A percentile compares a stretch with the other conserved stretches of the same genome.
Evolutionary conservation across 306 rosid species (phyloP).

Genomic region (Pyrus betulifolia): DNA sequence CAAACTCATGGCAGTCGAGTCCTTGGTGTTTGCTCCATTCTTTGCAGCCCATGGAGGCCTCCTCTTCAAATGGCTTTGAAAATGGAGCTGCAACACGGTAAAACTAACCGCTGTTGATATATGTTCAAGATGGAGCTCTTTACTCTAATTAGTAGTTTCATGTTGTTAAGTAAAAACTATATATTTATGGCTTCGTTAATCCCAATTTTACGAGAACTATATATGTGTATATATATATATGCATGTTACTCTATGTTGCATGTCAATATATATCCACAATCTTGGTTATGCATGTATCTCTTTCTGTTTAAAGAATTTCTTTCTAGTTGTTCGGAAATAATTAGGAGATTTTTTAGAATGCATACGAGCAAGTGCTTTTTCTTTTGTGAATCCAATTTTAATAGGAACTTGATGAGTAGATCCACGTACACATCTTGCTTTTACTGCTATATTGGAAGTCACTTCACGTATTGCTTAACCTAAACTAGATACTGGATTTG

Average conservation of each 20-base stretch:
- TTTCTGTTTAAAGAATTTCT: too few species aligned
- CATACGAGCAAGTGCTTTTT: too few species aligned
- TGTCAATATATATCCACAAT: background rate
- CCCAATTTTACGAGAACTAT: background rate
- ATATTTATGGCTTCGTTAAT: background rate
- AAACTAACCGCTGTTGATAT: background rate
- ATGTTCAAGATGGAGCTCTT: background rate
- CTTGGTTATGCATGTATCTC: too few species aligned
- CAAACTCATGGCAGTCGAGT: constrained; percentile 59
- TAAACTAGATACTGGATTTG: too few species aligned
- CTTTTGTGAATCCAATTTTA: too few species aligned
- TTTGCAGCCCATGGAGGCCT: constrained; percentile 63
- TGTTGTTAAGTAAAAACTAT: background rate
- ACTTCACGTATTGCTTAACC: too few species aligned
- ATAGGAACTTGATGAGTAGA: too few species aligned
- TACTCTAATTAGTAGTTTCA: background rate
- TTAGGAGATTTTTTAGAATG: too few species aligned
- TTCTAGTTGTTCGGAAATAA: too few species aligned
- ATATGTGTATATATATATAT: background rate
- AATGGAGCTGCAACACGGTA: background rate
- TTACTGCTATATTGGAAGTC: too few species aligned
- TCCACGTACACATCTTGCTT: too few species aligned
- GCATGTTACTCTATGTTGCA: background rate
- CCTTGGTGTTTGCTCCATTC: constrained; percentile 65
- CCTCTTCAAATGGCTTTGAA: constrained; percentile 41